Base-by-base conservation (phyloP, 2,329 filamentous ascomycete genomes). In the Pseudofabraea citricarpa region DNA sequence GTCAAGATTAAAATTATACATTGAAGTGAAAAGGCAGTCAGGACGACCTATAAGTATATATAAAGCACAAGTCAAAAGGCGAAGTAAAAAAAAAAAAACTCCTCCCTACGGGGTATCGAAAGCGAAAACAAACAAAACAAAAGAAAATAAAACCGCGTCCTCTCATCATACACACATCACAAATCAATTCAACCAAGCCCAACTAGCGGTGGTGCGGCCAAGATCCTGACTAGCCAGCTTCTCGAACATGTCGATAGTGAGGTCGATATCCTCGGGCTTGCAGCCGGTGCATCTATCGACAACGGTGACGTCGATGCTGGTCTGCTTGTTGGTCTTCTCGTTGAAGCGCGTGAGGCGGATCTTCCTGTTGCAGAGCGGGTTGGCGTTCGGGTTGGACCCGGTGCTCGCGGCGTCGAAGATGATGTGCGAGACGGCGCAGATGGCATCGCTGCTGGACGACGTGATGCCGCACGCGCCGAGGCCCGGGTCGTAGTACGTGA, bases 401-500 rank as follows among this genome's bases (percentile, higher is more conserved):
- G 61, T 66, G 37, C 67, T 64, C 1, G 69, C 69, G 0, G 77
- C 72, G 59, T 90, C 85, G 57, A 79, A 91, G 4, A 86, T 58
- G n/a, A 72, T 57, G 54, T 83, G 76, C 2, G 82, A 83, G 0
- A 91, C 72, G 1, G 87, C 77, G 26, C 77, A 82, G 31, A 90
- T 76, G 44, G 73, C 57, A 44, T 89, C 82, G 6, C 60, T 63
- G 6, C 71, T 67, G 1, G 58, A 63, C 41, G 75, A 79, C 2
- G 64, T 70, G 23, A 74, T 63, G 5, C 86, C 87, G 58, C 87
- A 91, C 0, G 85, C 81, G 10, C 87, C 86, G 4, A 83, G 77
- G 8, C 64, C 69, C 0, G 83, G 77, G 15, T 69, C 66, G 61
- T 85, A 90, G 66, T 81, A 90, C 1, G 83, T 88, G 40, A 87